Conservation (phyloP, 1,284 basidiomycete genomes). For the Malassezia japonica region DNA sequence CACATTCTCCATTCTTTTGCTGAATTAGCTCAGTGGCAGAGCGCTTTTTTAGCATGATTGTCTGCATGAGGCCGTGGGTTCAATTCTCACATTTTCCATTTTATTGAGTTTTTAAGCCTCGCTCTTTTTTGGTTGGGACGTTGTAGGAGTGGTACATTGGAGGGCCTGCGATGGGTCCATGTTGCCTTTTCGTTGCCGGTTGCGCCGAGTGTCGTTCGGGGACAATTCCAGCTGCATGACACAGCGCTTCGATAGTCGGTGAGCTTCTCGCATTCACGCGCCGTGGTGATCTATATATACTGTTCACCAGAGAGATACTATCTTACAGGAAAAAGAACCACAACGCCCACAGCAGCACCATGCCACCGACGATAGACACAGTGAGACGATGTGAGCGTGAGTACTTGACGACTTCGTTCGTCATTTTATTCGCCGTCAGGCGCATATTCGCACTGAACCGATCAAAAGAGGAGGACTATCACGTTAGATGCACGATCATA, state of each 20-base stretch:
- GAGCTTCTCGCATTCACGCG: too few relatives aligned
- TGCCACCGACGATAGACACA: slow-evolving; percentile 26
- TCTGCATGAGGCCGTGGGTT: neutral
- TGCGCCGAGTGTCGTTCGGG: too few relatives aligned
- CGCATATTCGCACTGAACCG: slow-evolving; percentile 26
- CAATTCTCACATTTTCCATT: neutral
- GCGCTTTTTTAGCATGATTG: neutral
- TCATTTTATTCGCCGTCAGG: slow-evolving; percentile 12
- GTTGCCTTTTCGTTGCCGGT: too few relatives aligned
- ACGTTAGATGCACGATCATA: slow-evolving; percentile 10
- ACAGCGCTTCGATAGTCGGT: too few relatives aligned
- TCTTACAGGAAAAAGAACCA: slow-evolving; percentile 28
- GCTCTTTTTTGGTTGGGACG: too few relatives aligned
- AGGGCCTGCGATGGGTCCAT: too few relatives aligned
- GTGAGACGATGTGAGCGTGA: slow-evolving; percentile 28
- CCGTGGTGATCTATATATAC: too few relatives aligned
- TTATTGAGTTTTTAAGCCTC: too few relatives aligned
- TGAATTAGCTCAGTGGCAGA: neutral
- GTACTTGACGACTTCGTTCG: slow-evolving; percentile 20
- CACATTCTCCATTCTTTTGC: slow-evolving; percentile 18
- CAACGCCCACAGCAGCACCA: slow-evolving; percentile 29
- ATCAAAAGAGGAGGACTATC: slow-evolving; percentile 24
- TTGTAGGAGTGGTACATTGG: too few relatives aligned
- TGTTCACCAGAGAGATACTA: too few relatives aligned
- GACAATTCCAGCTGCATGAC: too few relatives aligned